Base-by-base conservation (phyloP, 2,329 filamentous ascomycete genomes). In the Hansfordia pulvinata region DNA sequence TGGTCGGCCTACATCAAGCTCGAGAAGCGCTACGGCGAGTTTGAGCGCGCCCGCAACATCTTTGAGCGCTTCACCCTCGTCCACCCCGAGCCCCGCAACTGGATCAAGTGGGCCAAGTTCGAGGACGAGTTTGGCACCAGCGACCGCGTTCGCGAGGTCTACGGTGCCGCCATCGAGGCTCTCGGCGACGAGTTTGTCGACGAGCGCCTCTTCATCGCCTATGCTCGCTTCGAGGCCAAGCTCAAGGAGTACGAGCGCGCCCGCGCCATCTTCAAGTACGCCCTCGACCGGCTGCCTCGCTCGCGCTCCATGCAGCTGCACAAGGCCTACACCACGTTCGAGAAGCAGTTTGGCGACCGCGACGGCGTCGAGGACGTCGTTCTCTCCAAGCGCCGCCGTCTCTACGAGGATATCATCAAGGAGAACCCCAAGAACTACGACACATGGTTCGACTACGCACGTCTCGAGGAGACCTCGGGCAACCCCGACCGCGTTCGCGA, bases 61-160 rank as follows among this genome's bases (percentile, higher is more conserved):
- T 96, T 92, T 49, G 72, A 83, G 47, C 69, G 82, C 16, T 94
- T 94, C 44, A 93, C 85, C 2, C 69, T 86, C 33, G 82, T 96
- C 7, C 90, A 96, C 40, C 86, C 90, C 0, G 88, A 96, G 44
- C 82, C 90, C 13, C 74, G 81, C 43, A 96, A 94, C 46, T 98
- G 88, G 86, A 92, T 98, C 56, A 94, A 94, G 50, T 98, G 90
- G 90, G 79, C 88, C 33, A 81, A 82, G 35, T 98, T 96, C 40
- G 90, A 98, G 52, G 88, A 96, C 50, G 90, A 98, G 47, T 83
- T 77, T 40, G 90, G 90, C 7, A 93, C 85, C 2, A 88, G 78
- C 45, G 88, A 94, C 42, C 53, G 88, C 37, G 90, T 98, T 6
- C 70, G 90, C 13, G 85, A 96, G 35, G 88, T 96, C 0, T 96